Base-by-base conservation (phyloP, 371 early-diverging fungal species). In the Mucor piriformis region DNA sequence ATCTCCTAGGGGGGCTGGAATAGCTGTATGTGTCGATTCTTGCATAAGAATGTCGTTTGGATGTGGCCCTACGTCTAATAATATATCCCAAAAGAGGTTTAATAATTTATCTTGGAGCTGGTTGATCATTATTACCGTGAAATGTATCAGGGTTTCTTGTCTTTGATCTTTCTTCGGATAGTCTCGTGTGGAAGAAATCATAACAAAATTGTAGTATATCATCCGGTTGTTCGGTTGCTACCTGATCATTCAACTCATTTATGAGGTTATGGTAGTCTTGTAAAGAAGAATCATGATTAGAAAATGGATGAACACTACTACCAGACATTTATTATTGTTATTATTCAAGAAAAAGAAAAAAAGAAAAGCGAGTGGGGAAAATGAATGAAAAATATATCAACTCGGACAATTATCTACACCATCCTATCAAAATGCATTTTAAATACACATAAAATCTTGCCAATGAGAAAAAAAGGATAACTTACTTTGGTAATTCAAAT, bases 161-260 rank as follows among this genome's bases (percentile, higher is more conserved):
- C 23, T 64, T 47, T 15, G 66, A 62, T 35, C 89, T 84, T 63
- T 91, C 88, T 56, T 85, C 74, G 13, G 79, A 72, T 21, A 90
- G 73, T 64, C 83, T 83, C 46, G 77, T 70, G 61, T 85, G 76
- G 71, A 95, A 95, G 70, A 89, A 92, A 55, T 88, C 80, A 52
- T 91, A 87, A 71, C 94, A 94, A 73, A 92, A 94, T 78, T 92
- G 92, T 67, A 89, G 82, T 37, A 91, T 78, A 73, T 95, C 93
- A 33, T 85, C 73, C 11, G 95, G 75, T 21, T 75, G 58, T 16
- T 52, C 42, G 42, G 53, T 35, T 15, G 50, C 44, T 5, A 73
- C 57, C 27, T 57, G 47, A 38, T 57, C 34, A 32, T 67, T 69
- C 35, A 73, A 46, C 38, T 73, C 69, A 44, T 59, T 58, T 11